Evolutionary conservation across 805 yeast species (phyloP).

Genomic region (Hagleromyces aurorensis): DNA sequence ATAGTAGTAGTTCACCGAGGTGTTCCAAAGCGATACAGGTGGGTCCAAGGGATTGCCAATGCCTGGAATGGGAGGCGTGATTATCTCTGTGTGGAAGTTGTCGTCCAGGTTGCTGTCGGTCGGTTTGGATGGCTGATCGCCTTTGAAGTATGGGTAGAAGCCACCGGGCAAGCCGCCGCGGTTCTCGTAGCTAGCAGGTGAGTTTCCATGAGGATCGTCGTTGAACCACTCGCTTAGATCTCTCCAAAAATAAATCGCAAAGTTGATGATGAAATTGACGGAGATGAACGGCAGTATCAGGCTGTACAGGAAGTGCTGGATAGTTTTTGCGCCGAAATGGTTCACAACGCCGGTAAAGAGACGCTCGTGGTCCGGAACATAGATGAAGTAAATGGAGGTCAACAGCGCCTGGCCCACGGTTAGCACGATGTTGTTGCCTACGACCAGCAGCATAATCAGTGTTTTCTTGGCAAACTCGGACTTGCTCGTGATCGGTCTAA

Average conservation of each 20-base stretch:
- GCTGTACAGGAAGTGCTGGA: conserved; percentile 24
- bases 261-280: conserved; percentile 14
- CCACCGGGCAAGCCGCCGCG: no score
- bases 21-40: no score
- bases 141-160: no score
- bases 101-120: no score
- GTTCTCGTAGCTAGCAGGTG: no score
- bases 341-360: conserved; percentile 28
- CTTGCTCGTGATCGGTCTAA: conserved; percentile 6
- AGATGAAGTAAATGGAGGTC: conserved; percentile 35
- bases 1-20: no score
- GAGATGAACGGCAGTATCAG: conserved; percentile 29
- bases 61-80: no score
- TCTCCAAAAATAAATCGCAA: conserved; percentile 21
- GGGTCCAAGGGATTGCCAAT: no score
- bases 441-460: conserved; percentile 8
- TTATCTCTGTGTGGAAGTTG: no score
- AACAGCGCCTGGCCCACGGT: conserved; percentile 31
- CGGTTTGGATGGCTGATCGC: no score
- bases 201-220: conserved; percentile 7
- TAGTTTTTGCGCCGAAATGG: conserved; percentile 29
- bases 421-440: conserved; percentile 15
- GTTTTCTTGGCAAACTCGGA: conserved; percentile 9
- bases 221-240: conserved; percentile 15
- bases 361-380: conserved; percentile 31